These are phyloP conservation scores for Didymosphaeria variabile DNA, from an alignment of 2,329 filamentous ascomycete species.

Conservation along the genomic window DNA sequence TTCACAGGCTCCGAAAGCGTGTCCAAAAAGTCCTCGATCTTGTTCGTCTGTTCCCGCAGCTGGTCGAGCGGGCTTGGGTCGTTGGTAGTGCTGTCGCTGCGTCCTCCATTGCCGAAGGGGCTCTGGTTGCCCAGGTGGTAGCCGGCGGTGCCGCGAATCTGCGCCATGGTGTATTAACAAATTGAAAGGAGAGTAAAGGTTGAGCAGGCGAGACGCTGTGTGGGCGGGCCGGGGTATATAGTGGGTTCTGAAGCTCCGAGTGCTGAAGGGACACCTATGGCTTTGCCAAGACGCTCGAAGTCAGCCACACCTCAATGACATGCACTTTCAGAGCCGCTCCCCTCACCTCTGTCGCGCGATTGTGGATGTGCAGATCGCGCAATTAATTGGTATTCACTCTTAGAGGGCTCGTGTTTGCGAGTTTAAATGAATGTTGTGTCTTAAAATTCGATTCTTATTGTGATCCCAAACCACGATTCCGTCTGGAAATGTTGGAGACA, in stretches of 20 bases:
- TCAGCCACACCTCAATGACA: slow-evolving; percentile 23
- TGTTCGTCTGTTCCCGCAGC: slow-evolving; percentile 94
- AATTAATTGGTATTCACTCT: not conserved
- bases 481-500: slow-evolving; percentile 13
- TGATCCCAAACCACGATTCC: not conserved
- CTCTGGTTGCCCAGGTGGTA: slow-evolving; percentile 83
- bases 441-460: not conserved
- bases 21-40: slow-evolving; percentile 95
- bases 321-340: not conserved
- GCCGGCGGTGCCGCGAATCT: slow-evolving; percentile 72
- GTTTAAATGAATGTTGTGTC: not conserved
- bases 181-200: slow-evolving; percentile 26
- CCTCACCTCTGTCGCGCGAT: slow-evolving; percentile 6
- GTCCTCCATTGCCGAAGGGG: slow-evolving; percentile 71
- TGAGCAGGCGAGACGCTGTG: slow-evolving; percentile 31
- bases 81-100: slow-evolving; percentile 65
- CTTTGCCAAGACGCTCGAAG: slow-evolving; percentile 26
- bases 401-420: not conserved
- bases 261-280: slow-evolving; percentile 22
- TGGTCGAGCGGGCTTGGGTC: slow-evolving; percentile 84
- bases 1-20: slow-evolving; percentile 88
- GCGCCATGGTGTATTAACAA: slow-evolving; percentile 58
- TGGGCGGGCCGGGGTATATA: slow-evolving; percentile 38
- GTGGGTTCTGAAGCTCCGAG: slow-evolving; percentile 36
- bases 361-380: not conserved